Evolutionary conservation across 2,329 filamentous ascomycete species (phyloP).

Genomic region (Catunica adiposa): DNA sequence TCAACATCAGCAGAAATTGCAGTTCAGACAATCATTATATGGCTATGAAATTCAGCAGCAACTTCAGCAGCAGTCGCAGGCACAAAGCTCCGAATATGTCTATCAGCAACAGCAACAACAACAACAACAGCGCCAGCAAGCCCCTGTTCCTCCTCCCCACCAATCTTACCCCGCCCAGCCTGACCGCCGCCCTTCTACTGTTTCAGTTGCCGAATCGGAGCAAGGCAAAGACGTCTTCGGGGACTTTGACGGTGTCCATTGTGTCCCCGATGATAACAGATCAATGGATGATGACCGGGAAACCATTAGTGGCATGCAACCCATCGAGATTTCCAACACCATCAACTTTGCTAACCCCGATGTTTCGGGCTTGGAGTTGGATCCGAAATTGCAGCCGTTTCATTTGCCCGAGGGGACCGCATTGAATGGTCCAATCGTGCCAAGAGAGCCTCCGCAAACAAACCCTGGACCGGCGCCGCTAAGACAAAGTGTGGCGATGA

Average conservation of each 20-base stretch:
- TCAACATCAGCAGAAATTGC: neutral
- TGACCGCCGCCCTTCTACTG: neutral
- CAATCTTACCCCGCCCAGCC: neutral
- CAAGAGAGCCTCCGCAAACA: neutral
- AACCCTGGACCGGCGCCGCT: neutral
- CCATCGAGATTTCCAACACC: constrained; percentile 6
- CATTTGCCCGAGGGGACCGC: neutral
- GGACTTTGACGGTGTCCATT: constrained; percentile 71
- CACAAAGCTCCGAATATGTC: neutral
- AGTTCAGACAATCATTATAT: neutral
- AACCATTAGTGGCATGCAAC: neutral
- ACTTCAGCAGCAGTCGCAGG: neutral
- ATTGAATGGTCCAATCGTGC: neutral
- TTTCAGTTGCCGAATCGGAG: constrained; percentile 37
- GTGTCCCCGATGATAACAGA: constrained; percentile 33
- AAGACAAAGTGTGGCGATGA: constrained; percentile 7
- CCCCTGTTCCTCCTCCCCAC: neutral
- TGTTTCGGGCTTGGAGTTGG: neutral
- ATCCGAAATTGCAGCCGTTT: neutral
- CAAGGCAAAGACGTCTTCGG: constrained; percentile 52
- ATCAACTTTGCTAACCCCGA: constrained; percentile 2
- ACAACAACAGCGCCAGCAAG: neutral
- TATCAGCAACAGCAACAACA: neutral
- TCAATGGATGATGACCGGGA: neutral
- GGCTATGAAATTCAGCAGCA: neutral